Percentiles rank a stretch among this genome's conserved stretches.
Evolutionary conservation across 202 grass and related monocot species (phyloP).

Genomic region (Hordeum pubiflorum): DNA sequence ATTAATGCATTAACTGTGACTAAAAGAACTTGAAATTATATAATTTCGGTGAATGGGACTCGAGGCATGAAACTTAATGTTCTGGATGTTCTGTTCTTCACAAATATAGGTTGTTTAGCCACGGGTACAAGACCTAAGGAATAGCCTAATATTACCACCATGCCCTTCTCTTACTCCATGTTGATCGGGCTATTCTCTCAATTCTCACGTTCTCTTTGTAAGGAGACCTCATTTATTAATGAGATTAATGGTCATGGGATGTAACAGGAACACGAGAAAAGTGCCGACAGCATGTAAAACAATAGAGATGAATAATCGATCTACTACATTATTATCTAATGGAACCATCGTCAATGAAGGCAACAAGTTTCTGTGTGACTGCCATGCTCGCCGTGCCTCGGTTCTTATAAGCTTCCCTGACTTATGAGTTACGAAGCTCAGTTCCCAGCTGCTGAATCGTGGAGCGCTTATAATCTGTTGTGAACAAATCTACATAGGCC

Average conservation of each 20-base stretch:
- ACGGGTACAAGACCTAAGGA: neutral
- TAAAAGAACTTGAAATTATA: neutral
- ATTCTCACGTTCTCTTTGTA: neutral
- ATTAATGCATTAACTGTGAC: neutral
- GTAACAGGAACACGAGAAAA: neutral
- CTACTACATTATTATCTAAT: neutral
- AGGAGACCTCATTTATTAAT: neutral
- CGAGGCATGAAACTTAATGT: neutral
- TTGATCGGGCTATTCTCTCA: neutral
- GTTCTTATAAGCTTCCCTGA: constrained; percentile 1
- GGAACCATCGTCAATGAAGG: constrained; percentile 27
- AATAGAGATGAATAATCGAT: neutral
- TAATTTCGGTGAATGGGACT: neutral
- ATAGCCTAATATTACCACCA: neutral
- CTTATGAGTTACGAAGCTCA: neutral
- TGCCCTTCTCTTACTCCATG: neutral
- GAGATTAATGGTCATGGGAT: neutral
- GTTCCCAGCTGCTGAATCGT: neutral
- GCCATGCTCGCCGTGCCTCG: neutral
- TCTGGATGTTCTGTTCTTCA: neutral
- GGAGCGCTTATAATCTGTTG: neutral
- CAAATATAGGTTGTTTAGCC: neutral
- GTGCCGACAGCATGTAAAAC: neutral
- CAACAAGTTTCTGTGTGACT: neutral
- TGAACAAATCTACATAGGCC: neutral